A percentile compares a stretch with the other conserved stretches of the same genome.
phyloP scores from a whole-genome alignment of 2,329 filamentous ascomycete genomes.

The Thyridium curvatum region DNA sequence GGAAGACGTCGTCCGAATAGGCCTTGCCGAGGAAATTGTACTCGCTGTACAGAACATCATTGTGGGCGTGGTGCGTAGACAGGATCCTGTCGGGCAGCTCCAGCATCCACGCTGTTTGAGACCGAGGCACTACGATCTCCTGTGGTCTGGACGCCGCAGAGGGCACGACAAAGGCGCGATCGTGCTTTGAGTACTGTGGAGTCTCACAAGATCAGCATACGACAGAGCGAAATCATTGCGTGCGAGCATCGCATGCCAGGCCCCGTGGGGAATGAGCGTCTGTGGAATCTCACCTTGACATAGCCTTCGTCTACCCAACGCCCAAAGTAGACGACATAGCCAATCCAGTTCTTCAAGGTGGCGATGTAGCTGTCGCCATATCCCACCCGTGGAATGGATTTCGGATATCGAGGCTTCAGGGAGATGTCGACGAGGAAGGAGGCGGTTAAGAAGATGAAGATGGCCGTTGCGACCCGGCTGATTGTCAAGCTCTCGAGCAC shows the following conservation, averaged over 20 bases:
- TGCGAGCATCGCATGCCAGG: not conserved
- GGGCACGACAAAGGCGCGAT: conserved; percentile 33
- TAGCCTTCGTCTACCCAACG: conserved; percentile 36
- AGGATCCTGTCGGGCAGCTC: conserved; percentile 37
- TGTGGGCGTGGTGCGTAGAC: conserved; percentile 34
- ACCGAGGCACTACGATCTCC: conserved; percentile 37
- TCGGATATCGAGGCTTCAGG: conserved; percentile 30
- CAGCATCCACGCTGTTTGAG: conserved; percentile 38
- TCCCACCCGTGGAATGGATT: conserved; percentile 32
- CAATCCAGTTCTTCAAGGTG: conserved; percentile 30
- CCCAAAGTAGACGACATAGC: conserved; percentile 28
- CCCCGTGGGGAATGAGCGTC: too few relatives aligned
- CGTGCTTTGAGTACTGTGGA: conserved; percentile 31
- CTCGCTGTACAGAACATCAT: conserved; percentile 35
- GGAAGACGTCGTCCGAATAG: conserved; percentile 28
- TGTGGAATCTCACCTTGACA: conserved; percentile 29
- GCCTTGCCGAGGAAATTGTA: conserved; percentile 31
- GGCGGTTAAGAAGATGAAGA: conserved; percentile 23
- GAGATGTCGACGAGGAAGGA: conserved; percentile 32
- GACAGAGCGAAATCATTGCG: too few relatives aligned
- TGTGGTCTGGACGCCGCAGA: conserved; percentile 30
- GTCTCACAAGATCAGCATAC: too few relatives aligned
- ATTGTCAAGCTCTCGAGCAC: conserved; percentile 22
- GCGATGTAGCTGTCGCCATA: conserved; percentile 27
- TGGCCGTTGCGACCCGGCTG: conserved; percentile 17